Evolutionary conservation across 2,329 filamentous ascomycete genomes (phyloP).

Genomic region (Penicillium sp.): DNA sequence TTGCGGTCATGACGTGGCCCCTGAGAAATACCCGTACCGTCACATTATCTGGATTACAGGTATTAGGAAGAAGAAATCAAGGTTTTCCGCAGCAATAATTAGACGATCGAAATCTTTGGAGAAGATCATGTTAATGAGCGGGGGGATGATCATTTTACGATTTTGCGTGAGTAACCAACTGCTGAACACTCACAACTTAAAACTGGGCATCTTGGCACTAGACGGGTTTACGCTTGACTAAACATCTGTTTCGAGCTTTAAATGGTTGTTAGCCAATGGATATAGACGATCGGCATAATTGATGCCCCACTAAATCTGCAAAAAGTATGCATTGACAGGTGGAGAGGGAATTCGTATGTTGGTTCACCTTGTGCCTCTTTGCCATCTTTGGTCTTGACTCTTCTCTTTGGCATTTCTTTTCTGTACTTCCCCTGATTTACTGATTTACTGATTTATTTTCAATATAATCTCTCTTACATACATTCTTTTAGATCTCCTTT

Average conservation of each 20-base stretch:
- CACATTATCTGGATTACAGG: not conserved
- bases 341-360: slow-evolving; percentile 3
- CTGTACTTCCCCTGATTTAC: not conserved
- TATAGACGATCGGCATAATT: not conserved
- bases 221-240: not conserved
- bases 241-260: not conserved
- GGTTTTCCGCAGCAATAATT: not conserved
- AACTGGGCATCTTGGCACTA: slow-evolving; percentile 2
- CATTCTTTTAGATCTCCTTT: not conserved
- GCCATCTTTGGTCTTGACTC: not conserved
- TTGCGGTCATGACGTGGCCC: slow-evolving; percentile 13
- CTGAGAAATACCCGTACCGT: slow-evolving; percentile 12
- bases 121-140: not conserved
- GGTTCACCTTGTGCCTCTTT: not conserved
- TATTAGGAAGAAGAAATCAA: not conserved
- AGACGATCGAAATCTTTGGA: not conserved
- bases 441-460: not conserved
- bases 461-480: not conserved
- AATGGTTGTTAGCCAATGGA: not conserved
- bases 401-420: not conserved
- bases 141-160: not conserved
- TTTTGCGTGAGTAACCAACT: not conserved
- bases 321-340: slow-evolving; percentile 1
- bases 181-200: not conserved
- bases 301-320: not conserved